A percentile compares a stretch with the other conserved stretches of the same genome.
Conservation (phyloP, 2,329 filamentous ascomycete genomes). For the Thyridium curvatum region DNA sequence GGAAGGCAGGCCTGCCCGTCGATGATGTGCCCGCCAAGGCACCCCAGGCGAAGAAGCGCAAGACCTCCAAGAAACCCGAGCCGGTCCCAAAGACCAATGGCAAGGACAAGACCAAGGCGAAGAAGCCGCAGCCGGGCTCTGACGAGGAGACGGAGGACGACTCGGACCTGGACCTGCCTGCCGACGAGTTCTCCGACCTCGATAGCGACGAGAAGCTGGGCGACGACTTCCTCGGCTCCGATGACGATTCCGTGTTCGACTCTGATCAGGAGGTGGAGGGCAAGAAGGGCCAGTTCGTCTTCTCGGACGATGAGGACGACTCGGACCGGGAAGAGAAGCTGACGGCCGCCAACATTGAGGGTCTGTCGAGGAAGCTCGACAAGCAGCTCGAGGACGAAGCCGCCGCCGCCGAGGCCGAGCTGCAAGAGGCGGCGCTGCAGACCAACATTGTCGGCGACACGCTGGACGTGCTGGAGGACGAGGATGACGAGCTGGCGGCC, state of each 20-base stretch:
- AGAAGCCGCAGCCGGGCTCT: constrained; percentile 22
- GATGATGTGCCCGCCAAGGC: constrained; percentile 43
- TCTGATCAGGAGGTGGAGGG: constrained; percentile 58
- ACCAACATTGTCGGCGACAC: constrained; percentile 85
- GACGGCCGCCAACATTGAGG: constrained; percentile 93
- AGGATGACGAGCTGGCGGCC: constrained; percentile 45
- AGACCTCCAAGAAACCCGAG: constrained; percentile 26
- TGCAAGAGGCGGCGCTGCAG: constrained; percentile 79
- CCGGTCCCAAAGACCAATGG: constrained; percentile 24
- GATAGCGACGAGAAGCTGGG: constrained; percentile 39
- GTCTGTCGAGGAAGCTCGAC: constrained; percentile 81
- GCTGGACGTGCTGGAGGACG: constrained; percentile 58
- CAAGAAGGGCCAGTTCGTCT: constrained; percentile 61
- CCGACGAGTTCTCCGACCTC: constrained; percentile 32
- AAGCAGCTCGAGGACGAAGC: constrained; percentile 69
- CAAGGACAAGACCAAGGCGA: constrained; percentile 20
- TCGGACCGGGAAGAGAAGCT: constrained; percentile 85
- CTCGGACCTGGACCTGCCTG: constrained; percentile 25
- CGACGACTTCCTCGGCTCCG: constrained; percentile 56
- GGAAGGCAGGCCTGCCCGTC: constrained; percentile 70
- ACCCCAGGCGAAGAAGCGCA: constrained; percentile 53
- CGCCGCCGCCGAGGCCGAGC: constrained; percentile 76
- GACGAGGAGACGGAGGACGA: constrained; percentile 37
- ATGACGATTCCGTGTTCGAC: constrained; percentile 59
- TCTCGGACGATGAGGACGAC: constrained; percentile 93